Base-by-base conservation (phyloP, 805 yeast genomes). In the Candida fluviatilis region DNA sequence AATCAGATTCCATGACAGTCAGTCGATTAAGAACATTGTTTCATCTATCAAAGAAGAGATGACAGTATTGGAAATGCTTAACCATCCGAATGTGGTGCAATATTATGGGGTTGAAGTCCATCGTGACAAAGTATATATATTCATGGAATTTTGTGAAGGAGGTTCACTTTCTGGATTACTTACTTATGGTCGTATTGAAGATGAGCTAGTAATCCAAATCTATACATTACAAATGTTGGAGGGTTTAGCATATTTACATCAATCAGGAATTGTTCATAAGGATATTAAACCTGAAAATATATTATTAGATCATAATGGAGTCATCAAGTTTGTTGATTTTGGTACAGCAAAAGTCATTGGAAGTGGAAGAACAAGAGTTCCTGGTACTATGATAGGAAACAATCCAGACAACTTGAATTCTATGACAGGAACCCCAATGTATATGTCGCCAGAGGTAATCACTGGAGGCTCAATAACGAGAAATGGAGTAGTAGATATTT, bases 61-160 rank as follows among this genome's bases (percentile, higher is more conserved):
- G 97, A 84, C 95, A 0, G 96, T 91, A 2, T 64, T 93, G 50
- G 98, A 93, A 63, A 86, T 89, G 84, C 69, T 93, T 43, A 84
- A 89, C 45, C 99, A 93, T 62, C 98, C 98, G 7, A 93, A 93
- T 55, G 84, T 93, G 49, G 98, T 93, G 4, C 96, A 90, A 57
- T 93, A 91, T 57, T 90, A 80, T 54, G 99, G 99, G 36, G 96
- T 93, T 26, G 98, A 93, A 59, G 97, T 93, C 4, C 98, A 93
- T 60, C 75, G 97, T 38, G 98, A 93, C 59, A 79, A 86, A 46
- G 97, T 93, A 13, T 90, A 88, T 58, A 82, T 93, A 23, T 93
- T 93, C 58, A 93, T 93, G 99, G 99, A 93, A 62, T 90, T 77
- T 62, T 93, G 99, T 67, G 95, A 90, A 50, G 90, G 96, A 28